A percentile compares a stretch with the other conserved stretches of the same genome.
Conservation (phyloP, 331 rosid genomes). For the Prunus yedoensis region DNA sequence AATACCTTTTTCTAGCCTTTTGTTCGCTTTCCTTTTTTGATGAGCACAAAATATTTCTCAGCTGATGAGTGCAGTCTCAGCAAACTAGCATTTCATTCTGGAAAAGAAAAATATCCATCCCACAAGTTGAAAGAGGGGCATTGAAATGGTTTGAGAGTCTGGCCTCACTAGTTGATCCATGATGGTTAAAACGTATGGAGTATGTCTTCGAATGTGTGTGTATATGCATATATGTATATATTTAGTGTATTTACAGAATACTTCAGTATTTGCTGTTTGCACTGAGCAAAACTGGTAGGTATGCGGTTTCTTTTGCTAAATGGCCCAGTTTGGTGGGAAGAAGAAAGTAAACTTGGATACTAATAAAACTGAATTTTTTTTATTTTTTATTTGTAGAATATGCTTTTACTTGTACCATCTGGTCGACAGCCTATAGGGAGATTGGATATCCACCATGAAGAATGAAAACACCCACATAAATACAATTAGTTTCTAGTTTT, state of each 20-base stretch:
- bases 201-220: background rate
- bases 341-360: conserved; percentile 2
- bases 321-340: background rate
- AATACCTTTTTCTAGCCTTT: background rate
- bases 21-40: background rate
- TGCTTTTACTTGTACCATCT: background rate
- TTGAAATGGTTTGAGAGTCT: background rate
- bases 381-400: background rate
- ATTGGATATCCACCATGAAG: conserved; percentile 3
- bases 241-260: too few relatives aligned
- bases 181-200: background rate
- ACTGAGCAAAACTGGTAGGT: background rate
- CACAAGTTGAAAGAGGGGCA: background rate
- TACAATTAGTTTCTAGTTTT: conserved; percentile 5
- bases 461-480: background rate
- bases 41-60: conserved; percentile 2
- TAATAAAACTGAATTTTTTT: background rate
- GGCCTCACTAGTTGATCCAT: background rate
- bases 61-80: background rate
- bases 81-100: background rate
- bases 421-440: background rate
- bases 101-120: background rate
- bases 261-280: too few relatives aligned
- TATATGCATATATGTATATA: background rate
- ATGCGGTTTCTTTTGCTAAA: background rate